Evolutionary conservation across 2,329 filamentous ascomycete species (phyloP).

Genomic region (Claviceps paspali): DNA sequence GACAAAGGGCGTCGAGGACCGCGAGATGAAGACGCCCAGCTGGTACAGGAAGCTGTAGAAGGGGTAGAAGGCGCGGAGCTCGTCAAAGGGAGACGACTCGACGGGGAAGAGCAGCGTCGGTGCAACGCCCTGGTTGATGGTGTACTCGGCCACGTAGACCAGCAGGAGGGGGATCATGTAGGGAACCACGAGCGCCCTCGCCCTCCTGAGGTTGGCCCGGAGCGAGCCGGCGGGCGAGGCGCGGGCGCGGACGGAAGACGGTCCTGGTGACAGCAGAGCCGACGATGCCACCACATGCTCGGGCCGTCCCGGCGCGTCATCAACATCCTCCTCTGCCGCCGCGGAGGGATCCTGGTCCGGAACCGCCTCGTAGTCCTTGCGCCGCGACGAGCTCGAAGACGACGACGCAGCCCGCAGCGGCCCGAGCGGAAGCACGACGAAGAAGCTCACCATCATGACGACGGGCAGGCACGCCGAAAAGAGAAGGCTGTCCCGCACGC

Average conservation of each 20-base stretch:
- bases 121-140: conserved; percentile 87
- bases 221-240: conserved; percentile 19
- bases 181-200: conserved; percentile 54
- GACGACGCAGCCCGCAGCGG: too few species aligned
- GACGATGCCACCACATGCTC: conserved; percentile 28
- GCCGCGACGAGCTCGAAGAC: too few species aligned
- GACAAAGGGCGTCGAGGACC: conserved; percentile 78
- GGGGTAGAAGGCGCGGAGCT: conserved; percentile 81
- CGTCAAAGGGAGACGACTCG: conserved; percentile 55
- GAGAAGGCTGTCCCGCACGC: conserved; percentile 58
- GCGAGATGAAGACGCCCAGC: conserved; percentile 84
- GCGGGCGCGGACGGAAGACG: conserved; percentile 21
- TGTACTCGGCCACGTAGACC: conserved; percentile 93
- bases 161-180: conserved; percentile 84
- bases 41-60: conserved; percentile 94
- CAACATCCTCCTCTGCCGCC: conserved; percentile 7
- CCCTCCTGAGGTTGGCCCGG: conserved; percentile 44
- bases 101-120: conserved; percentile 84
- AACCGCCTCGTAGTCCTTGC: conserved; percentile 39
- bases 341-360: conserved; percentile 25
- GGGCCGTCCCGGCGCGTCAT: conserved; percentile 17
- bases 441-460: conserved; percentile 79
- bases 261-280: conserved; percentile 31
- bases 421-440: conserved; percentile 56
- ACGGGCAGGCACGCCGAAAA: conserved; percentile 64